A percentile compares a stretch with the other conserved stretches of the same genome.
Evolutionary conservation across 2,329 filamentous ascomycete genomes (phyloP).

Genomic region (Epichloe glyceriae): DNA sequence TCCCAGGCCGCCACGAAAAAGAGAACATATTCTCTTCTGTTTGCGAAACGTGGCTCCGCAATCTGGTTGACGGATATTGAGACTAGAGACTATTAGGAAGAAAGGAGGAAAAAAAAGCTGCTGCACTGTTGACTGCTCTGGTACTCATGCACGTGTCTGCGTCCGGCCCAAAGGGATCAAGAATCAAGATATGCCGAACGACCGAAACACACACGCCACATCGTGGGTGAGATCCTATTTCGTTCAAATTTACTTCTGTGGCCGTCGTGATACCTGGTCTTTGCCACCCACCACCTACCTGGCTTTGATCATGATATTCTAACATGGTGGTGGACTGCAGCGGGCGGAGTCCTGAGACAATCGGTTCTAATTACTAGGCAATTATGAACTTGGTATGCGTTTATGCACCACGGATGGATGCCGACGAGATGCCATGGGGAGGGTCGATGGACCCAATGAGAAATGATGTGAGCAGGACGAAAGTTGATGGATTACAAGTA

Average conservation of each 20-base stretch:
- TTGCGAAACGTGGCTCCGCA: too few relatives aligned
- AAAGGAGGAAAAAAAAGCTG: not conserved
- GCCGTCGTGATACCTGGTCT: not conserved
- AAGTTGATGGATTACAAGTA: not conserved
- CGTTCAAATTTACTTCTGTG: not conserved
- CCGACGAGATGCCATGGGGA: not conserved
- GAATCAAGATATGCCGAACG: not conserved
- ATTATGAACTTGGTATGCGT: not conserved
- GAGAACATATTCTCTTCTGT: too few relatives aligned
- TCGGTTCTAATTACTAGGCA: not conserved
- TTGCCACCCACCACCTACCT: not conserved
- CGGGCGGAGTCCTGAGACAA: not conserved
- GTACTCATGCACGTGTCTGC: not conserved
- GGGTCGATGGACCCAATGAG: not conserved
- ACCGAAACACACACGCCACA: not conserved
- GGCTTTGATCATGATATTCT: not conserved
- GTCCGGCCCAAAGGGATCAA: not conserved
- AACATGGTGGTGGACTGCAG: not conserved
- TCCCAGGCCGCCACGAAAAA: not conserved
- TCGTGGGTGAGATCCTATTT: not conserved
- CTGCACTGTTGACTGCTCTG: not conserved
- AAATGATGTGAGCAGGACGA: not conserved
- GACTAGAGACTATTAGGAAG: too few relatives aligned
- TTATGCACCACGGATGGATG: not conserved
- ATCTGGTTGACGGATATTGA: too few relatives aligned